A percentile compares a stretch with the other conserved stretches of the same genome.
phyloP scores from a whole-genome alignment of 2,329 filamentous ascomycete species.

The Podosphaera xanthii region DNA sequence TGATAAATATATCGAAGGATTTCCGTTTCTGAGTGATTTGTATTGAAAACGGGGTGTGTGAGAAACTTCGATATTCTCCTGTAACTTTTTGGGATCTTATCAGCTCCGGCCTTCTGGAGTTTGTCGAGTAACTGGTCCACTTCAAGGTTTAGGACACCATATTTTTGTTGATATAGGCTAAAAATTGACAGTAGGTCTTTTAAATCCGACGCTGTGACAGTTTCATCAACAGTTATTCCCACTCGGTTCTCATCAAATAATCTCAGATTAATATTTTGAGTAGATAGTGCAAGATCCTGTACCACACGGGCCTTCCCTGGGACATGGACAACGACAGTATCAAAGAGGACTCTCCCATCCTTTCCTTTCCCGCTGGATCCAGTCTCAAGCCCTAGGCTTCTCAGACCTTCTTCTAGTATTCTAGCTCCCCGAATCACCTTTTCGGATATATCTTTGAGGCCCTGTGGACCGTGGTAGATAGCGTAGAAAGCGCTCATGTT shows the following conservation, averaged over 20 bases:
- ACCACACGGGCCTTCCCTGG: conserved; percentile 27
- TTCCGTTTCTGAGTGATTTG: conserved; percentile 84
- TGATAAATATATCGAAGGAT: conserved; percentile 84
- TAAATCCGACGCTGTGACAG: conserved; percentile 31
- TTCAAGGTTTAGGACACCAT: not conserved
- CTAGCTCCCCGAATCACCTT: conserved; percentile 49
- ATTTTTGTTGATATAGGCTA: conserved; percentile 9
- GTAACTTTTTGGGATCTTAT: conserved; percentile 31
- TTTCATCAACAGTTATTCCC: conserved; percentile 62
- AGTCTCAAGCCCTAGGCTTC: conserved; percentile 39
- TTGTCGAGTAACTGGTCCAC: not conserved
- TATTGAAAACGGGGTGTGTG: conserved; percentile 85
- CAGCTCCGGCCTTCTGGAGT: conserved; percentile 3
- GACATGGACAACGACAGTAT: conserved; percentile 51
- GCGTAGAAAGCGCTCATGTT: conserved; percentile 95
- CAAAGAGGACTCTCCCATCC: conserved; percentile 42
- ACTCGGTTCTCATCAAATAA: conserved; percentile 35
- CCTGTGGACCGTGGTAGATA: conserved; percentile 73
- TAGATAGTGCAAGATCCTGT: conserved; percentile 26
- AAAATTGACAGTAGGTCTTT: conserved; percentile 34
- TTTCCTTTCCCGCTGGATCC: conserved; percentile 31
- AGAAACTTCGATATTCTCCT: conserved; percentile 54
- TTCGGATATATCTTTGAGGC: conserved; percentile 64
- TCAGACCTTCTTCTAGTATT: conserved; percentile 41
- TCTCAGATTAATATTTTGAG: conserved; percentile 37